Conservation (phyloP, 371 early-diverging fungal species). For the Rozella allomycis region DNA sequence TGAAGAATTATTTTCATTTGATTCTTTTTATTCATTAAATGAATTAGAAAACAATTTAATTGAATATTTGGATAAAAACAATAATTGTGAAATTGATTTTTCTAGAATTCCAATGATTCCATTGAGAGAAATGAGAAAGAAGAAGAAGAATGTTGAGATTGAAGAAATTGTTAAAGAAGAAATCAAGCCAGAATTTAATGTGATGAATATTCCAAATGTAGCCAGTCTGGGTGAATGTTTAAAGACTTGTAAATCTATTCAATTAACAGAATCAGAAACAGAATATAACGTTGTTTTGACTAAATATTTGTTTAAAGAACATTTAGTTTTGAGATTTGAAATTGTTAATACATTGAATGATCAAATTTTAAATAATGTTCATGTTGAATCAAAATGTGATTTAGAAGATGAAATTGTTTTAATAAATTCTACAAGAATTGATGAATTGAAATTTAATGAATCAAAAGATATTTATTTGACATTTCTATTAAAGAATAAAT, state of each 20-base stretch:
- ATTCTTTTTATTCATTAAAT: not conserved
- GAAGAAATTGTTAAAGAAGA: not conserved
- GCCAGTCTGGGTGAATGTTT: not conserved
- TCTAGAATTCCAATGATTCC: not conserved
- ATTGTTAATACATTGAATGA: not conserved
- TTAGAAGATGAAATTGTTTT: too few species aligned
- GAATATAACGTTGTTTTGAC: not conserved
- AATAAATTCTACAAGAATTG: too few species aligned
- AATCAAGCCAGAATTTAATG: not conserved
- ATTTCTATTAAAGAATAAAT: too few species aligned
- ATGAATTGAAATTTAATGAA: too few species aligned
- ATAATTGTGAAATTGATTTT: not conserved
- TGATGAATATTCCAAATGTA: not conserved
- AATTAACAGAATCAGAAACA: not conserved
- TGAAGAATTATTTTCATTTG: not conserved
- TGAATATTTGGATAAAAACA: not conserved
- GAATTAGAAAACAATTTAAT: not conserved
- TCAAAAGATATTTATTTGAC: too few species aligned
- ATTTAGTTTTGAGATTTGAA: not conserved
- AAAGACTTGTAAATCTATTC: not conserved
- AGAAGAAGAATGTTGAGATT: not conserved
- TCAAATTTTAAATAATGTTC: too few species aligned
- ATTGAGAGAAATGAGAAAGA: not conserved
- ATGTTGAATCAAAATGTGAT: too few species aligned
- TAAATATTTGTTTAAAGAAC: not conserved